Conservation (phyloP, 495 filamentous ascomycete genomes). For the Chlorociboria aeruginascens region DNA sequence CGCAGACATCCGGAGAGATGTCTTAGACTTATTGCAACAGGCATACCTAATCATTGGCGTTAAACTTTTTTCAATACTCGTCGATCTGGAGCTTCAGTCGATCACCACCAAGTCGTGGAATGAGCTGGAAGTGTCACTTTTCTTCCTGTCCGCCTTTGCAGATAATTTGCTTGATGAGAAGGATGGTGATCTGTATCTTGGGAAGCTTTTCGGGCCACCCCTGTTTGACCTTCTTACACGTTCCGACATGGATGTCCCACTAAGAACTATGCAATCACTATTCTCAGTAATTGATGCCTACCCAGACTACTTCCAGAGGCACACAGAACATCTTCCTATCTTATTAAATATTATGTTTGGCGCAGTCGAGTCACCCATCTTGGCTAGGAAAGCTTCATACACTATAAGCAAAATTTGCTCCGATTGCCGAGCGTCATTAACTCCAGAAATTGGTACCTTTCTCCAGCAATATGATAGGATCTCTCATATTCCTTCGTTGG, state of each 20-base stretch:
- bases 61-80: conserved; percentile 56
- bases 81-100: conserved; percentile 46
- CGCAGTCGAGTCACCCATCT: conserved; percentile 51
- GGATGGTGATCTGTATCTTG: conserved; percentile 53
- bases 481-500: conserved; percentile 36
- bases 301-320: conserved; percentile 67
- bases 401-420: conserved; percentile 73
- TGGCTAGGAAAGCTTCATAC: conserved; percentile 62
- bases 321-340: conserved; percentile 53
- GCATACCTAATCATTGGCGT: conserved; percentile 61
- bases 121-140: conserved; percentile 69
- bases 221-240: conserved; percentile 51
- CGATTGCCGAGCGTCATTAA: conserved; percentile 62
- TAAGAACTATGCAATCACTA: conserved; percentile 64
- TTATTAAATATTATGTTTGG: conserved; percentile 75
- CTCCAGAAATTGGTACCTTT: conserved; percentile 60
- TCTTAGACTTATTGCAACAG: conserved; percentile 66
- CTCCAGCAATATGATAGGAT: conserved; percentile 62
- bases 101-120: conserved; percentile 53
- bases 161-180: conserved; percentile 61
- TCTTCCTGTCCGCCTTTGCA: conserved; percentile 63
- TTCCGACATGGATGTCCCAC: conserved; percentile 40
- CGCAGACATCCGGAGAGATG: conserved; percentile 66
- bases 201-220: conserved; percentile 52
- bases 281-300: conserved; percentile 70